Percentiles rank a stretch among this genome's conserved stretches.
Evolutionary conservation across 345 rosid species (phyloP).

Genomic region (Iberis pinnata): DNA sequence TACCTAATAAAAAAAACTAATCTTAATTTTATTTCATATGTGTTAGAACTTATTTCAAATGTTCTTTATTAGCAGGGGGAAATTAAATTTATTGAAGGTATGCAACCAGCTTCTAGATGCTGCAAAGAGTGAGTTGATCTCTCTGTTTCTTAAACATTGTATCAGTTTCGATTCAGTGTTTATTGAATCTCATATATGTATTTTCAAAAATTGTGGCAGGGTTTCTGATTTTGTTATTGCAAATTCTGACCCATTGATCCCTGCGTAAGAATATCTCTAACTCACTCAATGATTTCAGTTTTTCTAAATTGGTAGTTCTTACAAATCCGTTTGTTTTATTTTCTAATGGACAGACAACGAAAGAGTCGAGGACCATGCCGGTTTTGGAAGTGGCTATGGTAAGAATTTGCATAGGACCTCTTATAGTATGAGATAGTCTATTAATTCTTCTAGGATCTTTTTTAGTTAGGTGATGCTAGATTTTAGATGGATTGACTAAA

Average conservation of each 20-base stretch:
- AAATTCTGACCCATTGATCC: slow-evolving; percentile 66
- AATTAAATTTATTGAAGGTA: slow-evolving; percentile 46
- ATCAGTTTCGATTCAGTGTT: neutral
- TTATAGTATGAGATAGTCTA: no score
- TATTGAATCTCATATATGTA: neutral
- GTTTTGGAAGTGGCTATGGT: slow-evolving; percentile 91
- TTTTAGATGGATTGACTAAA: no score
- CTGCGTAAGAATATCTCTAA: slow-evolving; percentile 38
- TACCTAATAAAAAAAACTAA: no score
- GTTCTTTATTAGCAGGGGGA: slow-evolving; percentile 57
- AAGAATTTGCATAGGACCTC: slow-evolving; percentile 20
- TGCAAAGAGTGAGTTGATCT: slow-evolving; percentile 74
- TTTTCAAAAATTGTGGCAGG: slow-evolving; percentile 38
- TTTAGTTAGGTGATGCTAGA: no score
- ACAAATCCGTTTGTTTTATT: neutral
- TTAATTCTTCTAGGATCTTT: no score
- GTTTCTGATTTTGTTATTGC: slow-evolving; percentile 61
- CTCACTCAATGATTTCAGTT: neutral
- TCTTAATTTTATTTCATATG: no score
- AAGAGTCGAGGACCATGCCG: slow-evolving; percentile 51
- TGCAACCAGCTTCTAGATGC: slow-evolving; percentile 61
- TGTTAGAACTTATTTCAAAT: no score
- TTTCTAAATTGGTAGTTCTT: neutral
- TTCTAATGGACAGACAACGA: slow-evolving; percentile 36
- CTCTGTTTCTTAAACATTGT: neutral